These are phyloP conservation scores for Dichotomocladium elegans DNA, from an alignment of 371 early-diverging fungal genomes.

Conservation along the genomic window DNA sequence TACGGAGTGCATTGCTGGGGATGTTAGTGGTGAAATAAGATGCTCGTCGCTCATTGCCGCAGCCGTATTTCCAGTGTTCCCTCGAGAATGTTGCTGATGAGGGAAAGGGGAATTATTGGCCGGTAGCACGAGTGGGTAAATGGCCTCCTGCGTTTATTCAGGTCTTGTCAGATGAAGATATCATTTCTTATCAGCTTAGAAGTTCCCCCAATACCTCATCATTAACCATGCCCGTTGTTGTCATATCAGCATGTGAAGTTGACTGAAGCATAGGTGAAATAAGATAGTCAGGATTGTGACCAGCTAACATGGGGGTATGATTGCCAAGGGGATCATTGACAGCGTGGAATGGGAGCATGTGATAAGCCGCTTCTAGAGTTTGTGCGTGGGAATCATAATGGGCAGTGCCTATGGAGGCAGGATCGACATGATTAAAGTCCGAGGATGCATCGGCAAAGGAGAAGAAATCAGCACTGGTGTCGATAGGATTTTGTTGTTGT, in stretches of 20 bases:
- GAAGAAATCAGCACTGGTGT: slow-evolving; percentile 20
- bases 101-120: slow-evolving; percentile 43
- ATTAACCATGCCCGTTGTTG: background rate
- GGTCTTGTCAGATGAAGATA: too few relatives aligned
- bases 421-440: background rate
- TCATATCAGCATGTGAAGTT: slow-evolving; percentile 1
- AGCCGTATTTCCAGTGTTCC: background rate
- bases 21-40: slow-evolving; percentile 62
- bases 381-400: background rate
- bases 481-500: background rate
- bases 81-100: slow-evolving; percentile 72
- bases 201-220: background rate
- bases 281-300: slow-evolving; percentile 36
- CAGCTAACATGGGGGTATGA: slow-evolving; percentile 31
- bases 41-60: slow-evolving; percentile 35
- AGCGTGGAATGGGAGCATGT: background rate
- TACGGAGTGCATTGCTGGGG: slow-evolving; percentile 61
- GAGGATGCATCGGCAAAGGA: slow-evolving; percentile 20
- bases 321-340: slow-evolving; percentile 18
- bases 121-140: background rate
- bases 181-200: background rate
- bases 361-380: background rate
- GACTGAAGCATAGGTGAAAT: slow-evolving; percentile 44
- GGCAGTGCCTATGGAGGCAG: background rate
- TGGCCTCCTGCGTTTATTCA: background rate